Base-by-base conservation (phyloP, 1,284 basidiomycete species). In the Ustilago vetiveriae region DNA sequence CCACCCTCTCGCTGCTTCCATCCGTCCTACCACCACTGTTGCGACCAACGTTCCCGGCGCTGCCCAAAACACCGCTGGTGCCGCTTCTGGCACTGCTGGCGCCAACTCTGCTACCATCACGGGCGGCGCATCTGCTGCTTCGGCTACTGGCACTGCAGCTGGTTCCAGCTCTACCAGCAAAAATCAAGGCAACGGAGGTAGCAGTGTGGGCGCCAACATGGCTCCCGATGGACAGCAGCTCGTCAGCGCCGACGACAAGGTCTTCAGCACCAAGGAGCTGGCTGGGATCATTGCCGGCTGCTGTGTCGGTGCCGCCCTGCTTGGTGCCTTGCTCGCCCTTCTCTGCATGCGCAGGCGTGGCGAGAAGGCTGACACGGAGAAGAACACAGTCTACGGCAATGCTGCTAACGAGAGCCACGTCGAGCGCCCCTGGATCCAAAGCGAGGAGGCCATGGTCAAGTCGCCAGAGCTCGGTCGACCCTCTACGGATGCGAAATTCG, bases 211-310 rank as follows among this genome's bases (percentile, higher is more conserved):
- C 27, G 39, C 48, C 44, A 56, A 51, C 52, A 55, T 51, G 50
- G 54, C 59, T 37, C 42, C 55, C 16, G 45, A 60, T 8, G 59
- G 56, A 21, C 56, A 72, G 47, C 42, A 53, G 50, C 38, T 64
- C 14, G 51, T 63, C 21, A 56, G 54, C 21, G 63, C 55, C 37
- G 30, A 62, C 41, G 60, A 62, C 32, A 27, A 64, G 26, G 65
- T 55, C 21, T 60, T 64, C 30, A 57, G 44, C 42, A 59, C 26
- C 6, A 59, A 55, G 14, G 33, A 67, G 41, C 57, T 76, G 7
- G 76, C 76, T 14, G 76, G 76, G 17, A 68, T 78, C 40, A 56
- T 79, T 36, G 65, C 68, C 10, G 75, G 76, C 17, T 68, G 53
- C 49, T 56, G 71, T 43, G 49, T 74, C 3, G 76, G 75, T 38